Conservation (phyloP, 1,139 yeast species). For the Suhomyces coccinellae region DNA sequence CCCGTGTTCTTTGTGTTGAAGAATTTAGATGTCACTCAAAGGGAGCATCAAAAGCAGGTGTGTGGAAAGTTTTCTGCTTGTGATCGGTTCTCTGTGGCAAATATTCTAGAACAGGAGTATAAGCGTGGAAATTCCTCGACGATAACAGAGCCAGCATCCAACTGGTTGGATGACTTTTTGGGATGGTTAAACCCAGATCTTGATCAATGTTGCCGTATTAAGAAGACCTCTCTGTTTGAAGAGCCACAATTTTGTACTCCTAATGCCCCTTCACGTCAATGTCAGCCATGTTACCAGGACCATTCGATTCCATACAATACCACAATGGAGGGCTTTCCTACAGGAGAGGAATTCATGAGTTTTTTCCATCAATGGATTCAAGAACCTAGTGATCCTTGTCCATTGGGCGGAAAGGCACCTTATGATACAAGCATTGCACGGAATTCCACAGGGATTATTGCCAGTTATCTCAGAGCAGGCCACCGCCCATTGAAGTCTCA, state of each 20-base stretch:
- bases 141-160: constrained; percentile 78
- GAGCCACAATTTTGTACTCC: constrained; percentile 62
- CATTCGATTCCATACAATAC: constrained; percentile 64
- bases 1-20: constrained; percentile 84
- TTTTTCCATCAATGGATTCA: constrained; percentile 81
- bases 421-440: constrained; percentile 62
- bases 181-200: constrained; percentile 84
- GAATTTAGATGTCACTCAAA: constrained; percentile 59
- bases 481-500: constrained; percentile 83
- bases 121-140: constrained; percentile 64
- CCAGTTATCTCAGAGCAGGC: constrained; percentile 77
- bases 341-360: constrained; percentile 67
- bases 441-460: constrained; percentile 39
- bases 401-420: constrained; percentile 94
- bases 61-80: constrained; percentile 92
- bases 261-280: constrained; percentile 65
- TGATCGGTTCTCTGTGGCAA: constrained; percentile 72
- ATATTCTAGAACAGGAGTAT: constrained; percentile 84
- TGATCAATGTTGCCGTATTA: constrained; percentile 80
- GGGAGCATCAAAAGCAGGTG: constrained; percentile 64
- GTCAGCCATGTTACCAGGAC: constrained; percentile 66
- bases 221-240: constrained; percentile 32
- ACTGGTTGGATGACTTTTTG: constrained; percentile 91
- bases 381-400: constrained; percentile 87
- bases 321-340: constrained; percentile 83